Evolutionary conservation across 2,329 filamentous ascomycete genomes (phyloP), one percentile per base, ranked within the genome.

Genomic region (Leptographium lundbergii): DNA sequence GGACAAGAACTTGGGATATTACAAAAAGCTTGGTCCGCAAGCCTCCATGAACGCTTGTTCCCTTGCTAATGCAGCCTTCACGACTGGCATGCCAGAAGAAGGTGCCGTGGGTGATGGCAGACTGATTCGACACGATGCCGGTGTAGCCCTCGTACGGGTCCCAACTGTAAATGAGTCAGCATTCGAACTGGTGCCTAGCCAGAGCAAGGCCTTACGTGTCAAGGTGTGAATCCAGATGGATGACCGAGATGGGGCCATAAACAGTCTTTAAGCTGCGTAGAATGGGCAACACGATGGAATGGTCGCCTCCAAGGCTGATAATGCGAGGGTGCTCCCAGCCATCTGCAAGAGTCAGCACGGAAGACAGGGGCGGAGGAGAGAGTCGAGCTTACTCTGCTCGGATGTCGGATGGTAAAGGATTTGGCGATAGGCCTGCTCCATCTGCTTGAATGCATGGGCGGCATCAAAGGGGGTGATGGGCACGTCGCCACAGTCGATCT

Each of bases 71-170:
- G 45, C 89, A 76, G 2, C 89, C 89, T 69, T 94, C 88, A 71
- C 85, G 81, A 1, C 86, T 74, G 0, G 89, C 89, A 68, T 91
- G 88, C 73, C 86, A 92, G 74, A 94, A 94, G 74, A 92, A 92
- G 1, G 89, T 92, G 39, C 89, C 89, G 73, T 94, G 88, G 72
- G 92, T 94, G 73, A 94, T 85, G 62, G 79, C 79, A 17, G 89
- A 89, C 54, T 85, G 81, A 63, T 91, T 81, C 36, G 82, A 87
- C 0, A 88, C 88, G 0, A 87, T 84, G 27, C 88, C 89, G 54
- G 89, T 89, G 65, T 94, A 94, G 36, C 92, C 89, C 69, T 91
- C 59, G n/a, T 59, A 59, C 1, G 61, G 61, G 47, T 63, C 58
- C 62, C 61, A 65, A 2, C 56, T 57, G 29, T 36, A 3, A 10